Evolutionary conservation across 306 rosid species (phyloP), one percentile per base, ranked within the genome.

Genomic region (Adenanthera pavonina): DNA sequence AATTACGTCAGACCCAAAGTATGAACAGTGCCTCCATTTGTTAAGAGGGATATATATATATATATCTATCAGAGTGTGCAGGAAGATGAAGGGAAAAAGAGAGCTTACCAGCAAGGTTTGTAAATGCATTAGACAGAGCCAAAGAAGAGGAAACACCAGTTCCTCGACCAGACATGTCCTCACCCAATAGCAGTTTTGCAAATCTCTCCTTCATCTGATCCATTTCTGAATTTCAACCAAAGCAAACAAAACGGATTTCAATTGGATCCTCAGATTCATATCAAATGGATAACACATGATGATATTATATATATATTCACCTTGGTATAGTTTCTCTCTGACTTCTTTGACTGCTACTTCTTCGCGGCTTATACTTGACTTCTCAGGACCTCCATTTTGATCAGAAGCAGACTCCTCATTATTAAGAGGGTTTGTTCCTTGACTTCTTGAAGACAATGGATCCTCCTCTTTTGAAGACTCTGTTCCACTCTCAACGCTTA

Each of bases 141-240:
- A 96, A 87, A 78, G 99, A 97, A 30, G 99, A 96, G 0, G 99
- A 92, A 83, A 96, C 99, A 41, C 99, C 99, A 79, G 91, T 92
- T 75, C 99, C 99, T 85, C 98, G 97, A 57, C 99, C 99, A 0
- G 99, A 96, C 99, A 96, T 96, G 62, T 96, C 99, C 71, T 96
- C 99, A 60, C 99, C 99, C 84, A 96, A 70, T 33, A 96, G 88
- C 82, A 96, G 86, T 80, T 96, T 96, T 36, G 99, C 79, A 83
- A 93, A 96, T 89, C 90, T 88, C 90, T 93, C 98, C 81, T 86
- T 93, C 97, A 96, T 92, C 88, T 91, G 94, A 48, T 94, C 98
- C 82, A 94, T 92, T 4, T 96, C 99, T 96, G 92, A 62, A 83
- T 78, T 73, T 80, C 82, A 82, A 3, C 84, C 85, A 20, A 41